Conservation (phyloP, 371 early-diverging fungal species). For the Mucor lusitanicus region DNA sequence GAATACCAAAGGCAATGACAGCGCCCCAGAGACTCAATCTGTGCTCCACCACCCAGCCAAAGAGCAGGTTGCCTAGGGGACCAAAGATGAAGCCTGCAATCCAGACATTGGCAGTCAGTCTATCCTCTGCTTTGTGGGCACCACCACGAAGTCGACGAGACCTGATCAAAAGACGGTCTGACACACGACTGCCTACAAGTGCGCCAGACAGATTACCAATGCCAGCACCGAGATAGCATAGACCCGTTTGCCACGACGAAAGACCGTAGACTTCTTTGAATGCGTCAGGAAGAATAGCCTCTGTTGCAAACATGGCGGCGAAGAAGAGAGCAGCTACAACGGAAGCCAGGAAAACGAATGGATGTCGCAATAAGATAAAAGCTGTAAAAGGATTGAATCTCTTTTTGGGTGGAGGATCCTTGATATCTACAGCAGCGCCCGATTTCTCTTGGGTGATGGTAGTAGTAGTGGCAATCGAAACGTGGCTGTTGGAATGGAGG, state of each 20-base stretch:
- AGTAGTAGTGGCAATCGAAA: too few relatives aligned
- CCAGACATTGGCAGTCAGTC: slow-evolving; percentile 39
- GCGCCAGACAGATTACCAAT: slow-evolving; percentile 27
- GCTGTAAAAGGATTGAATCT: slow-evolving; percentile 30
- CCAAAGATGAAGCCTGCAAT: slow-evolving; percentile 34
- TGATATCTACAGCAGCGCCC: too few relatives aligned
- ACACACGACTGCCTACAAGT: slow-evolving; percentile 36
- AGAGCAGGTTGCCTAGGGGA: slow-evolving; percentile 40
- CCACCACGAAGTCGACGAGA: slow-evolving; percentile 39
- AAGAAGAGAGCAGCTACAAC: slow-evolving; percentile 50
- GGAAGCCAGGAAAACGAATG: slow-evolving; percentile 47
- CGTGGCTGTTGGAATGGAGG: neutral
- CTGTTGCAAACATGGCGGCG: slow-evolving; percentile 47
- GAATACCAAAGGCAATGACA: slow-evolving; percentile 44
- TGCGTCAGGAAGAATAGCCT: slow-evolving; percentile 37
- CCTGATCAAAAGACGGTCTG: slow-evolving; percentile 39
- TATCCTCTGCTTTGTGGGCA: slow-evolving; percentile 35
- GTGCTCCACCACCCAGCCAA: slow-evolving; percentile 44
- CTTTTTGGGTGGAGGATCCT: too few relatives aligned
- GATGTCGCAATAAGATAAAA: slow-evolving; percentile 43
- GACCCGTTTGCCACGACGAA: slow-evolving; percentile 40
- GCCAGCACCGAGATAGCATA: slow-evolving; percentile 28
- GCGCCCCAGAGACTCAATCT: slow-evolving; percentile 32
- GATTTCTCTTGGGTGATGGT: neutral
- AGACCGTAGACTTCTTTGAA: slow-evolving; percentile 32